A percentile compares a stretch with the other conserved stretches of the same genome.
phyloP scores from a whole-genome alignment of 2,329 filamentous ascomycete species.

The Lachnum nothofagi region DNA sequence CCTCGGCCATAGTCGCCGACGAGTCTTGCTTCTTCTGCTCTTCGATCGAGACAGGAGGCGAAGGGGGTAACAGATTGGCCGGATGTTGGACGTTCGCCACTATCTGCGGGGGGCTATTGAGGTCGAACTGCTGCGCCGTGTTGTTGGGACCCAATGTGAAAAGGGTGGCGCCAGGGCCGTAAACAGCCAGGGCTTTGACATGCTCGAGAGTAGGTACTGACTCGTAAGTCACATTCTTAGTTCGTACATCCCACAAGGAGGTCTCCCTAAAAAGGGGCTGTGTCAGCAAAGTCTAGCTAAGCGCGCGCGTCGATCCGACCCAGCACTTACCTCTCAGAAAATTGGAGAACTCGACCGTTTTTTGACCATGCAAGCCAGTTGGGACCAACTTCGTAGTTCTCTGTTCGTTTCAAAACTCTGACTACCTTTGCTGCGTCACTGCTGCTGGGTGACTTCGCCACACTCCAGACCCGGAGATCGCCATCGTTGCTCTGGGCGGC shows the following conservation, averaged over 20 bases:
- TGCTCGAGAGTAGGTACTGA: conserved; percentile 78
- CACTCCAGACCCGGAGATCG: conserved; percentile 92
- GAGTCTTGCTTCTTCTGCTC: conserved; percentile 50
- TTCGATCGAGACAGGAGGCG: conserved; percentile 75
- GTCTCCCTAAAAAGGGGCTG: conserved; percentile 60
- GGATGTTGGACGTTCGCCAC: conserved; percentile 84
- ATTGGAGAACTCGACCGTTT: conserved; percentile 92
- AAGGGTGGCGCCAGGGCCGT: conserved; percentile 82
- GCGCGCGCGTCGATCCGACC: conserved; percentile 42
- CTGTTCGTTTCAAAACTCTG: conserved; percentile 73
- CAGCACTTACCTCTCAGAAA: conserved; percentile 72
- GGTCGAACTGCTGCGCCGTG: conserved; percentile 90
- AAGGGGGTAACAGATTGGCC: conserved; percentile 71
- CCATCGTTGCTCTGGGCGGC: conserved; percentile 88
- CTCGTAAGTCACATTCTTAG: conserved; percentile 93
- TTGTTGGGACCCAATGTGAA: conserved; percentile 87
- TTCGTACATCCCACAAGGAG: conserved; percentile 92
- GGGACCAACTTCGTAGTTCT: conserved; percentile 66
- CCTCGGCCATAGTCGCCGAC: conserved; percentile 15
- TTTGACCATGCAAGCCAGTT: conserved; percentile 99
- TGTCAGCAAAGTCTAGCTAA: conserved; percentile 39
- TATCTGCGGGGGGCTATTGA: conserved; percentile 75
- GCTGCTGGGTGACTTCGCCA: conserved; percentile 70
- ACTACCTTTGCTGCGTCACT: conserved; percentile 82
- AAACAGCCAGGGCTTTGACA: conserved; percentile 76